Evolutionary conservation across 305 asterid genomes (phyloP), one percentile per base, ranked within the genome.

Genomic region (Fraxinus paxiana): DNA sequence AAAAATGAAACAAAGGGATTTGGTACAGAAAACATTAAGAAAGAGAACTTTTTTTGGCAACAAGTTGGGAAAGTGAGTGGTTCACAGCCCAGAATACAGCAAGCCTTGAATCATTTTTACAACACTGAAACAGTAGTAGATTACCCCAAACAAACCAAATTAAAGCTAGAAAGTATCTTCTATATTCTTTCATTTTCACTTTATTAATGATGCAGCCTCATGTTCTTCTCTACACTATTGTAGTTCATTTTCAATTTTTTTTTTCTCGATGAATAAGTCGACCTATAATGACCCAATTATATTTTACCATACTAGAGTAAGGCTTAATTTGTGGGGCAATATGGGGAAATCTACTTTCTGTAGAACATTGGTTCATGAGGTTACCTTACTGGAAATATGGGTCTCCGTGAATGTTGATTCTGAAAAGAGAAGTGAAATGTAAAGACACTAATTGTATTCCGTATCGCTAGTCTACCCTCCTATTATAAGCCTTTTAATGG

Each of bases 151-250:
- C 1, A 24, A 20, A 3, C 15, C 12, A 63, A 63, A 20, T 22
- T 67, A 67, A 67, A 67, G 18, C 73, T 10, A 28, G 37, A 82
- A 77, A 82, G 84, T 80, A 81, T 81, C 82, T 69, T 12, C 83
- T 26, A 79, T 76, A 65, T 76, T 76, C 81, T 71, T 43, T 22
- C 63, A 61, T 75, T 82, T 74, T 73, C 83, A 76, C 75, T 77
- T 38, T 71, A 26, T 12, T 38, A 75, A 63, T 81, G 77, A 77
- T 17, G 61, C 61, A 78, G 35, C 24, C 69, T 79, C 81, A 18
- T 56, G 30, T 56, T 18, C 26, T 6, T 54, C 20, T 18, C 4
- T 7, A 17, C 67, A 15, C 6, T n/a, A 48, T 56, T 56, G 4
- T 56, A 18, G 12, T 56, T 56, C 67, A 56, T 56, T 56, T 56